Base-by-base conservation (phyloP, 768 basidiomycete species). In the Lyophyllum atratum region DNA sequence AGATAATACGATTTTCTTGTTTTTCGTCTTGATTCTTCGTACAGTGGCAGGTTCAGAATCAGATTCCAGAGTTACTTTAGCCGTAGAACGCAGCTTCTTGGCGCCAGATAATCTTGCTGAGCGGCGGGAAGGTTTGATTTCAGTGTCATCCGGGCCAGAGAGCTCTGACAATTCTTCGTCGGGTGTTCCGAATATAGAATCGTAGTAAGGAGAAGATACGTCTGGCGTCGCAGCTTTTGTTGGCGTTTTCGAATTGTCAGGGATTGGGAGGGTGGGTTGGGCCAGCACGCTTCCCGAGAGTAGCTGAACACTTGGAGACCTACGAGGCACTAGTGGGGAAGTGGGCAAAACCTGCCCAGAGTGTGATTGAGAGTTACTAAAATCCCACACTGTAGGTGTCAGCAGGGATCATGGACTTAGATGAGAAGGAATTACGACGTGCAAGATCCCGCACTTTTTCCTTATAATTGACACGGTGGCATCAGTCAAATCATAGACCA, bases 111-210 rank as follows among this genome's bases (percentile, higher is more conserved):
- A n/a, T 17, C 34, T 54, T 5, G 39, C 17, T 5, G 50, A 47
- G 29, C 44, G 52, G 19, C 50, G 53, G 15, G 40, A 19, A 15
- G 26, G 17, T 4, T 50, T 29, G 31, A 28, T 3, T 39, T 19
- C 29, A 21, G 28, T 3, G 39, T 19, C 52, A 14, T 64, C 68
- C 25, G 4, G 22, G 21, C 64, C 67, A 31, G 68, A 67, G 40
- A 65, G 40, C 21, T 70, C 70, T 10, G 68, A 63, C 49, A 69
- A 54, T 21, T 69, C 68, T 46, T 70, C 67, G 24, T 64, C 62
- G 21, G 55, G 64, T 14, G 59, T 56, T 33, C 65, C 66, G 28
- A 66, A 66, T 37, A 64, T 59, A 14, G 64, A 61, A 37, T 65
- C 65, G 39, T 59, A 49, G 24, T 52, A 47, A 24, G 57, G 63